Base-by-base conservation (phyloP, 805 yeast species). In the Lipomyces mesembrius region DNA sequence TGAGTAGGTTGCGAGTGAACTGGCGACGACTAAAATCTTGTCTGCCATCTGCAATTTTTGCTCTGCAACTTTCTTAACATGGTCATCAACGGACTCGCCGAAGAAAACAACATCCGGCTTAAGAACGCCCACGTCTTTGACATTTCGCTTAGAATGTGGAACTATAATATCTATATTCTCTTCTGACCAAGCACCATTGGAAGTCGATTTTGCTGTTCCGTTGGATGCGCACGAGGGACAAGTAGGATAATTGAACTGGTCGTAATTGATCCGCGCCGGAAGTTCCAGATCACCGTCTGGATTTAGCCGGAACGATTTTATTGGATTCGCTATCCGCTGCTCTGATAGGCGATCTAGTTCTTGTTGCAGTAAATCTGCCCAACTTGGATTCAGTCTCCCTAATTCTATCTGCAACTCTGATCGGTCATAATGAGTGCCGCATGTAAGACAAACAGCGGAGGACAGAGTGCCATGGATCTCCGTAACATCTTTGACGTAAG, bases 41-140 rank as follows among this genome's bases (percentile, higher is more conserved):
- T 72, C 74, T 14, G 75, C 67, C 14, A 60, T 54, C 12, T 46
- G 52, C 39, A 74, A 25, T 32, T 62, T 58, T 5, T 54, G 51
- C 52, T 71, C 71, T 2, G 75, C 76, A 7, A 61, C 68, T 20
- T 2, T 17, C 32, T 68, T 63, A 6, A 60, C 62, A 1, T 46
- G 62, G n/a, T 58, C 70, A 22, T 64, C 65, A 6, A 73, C 75
- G n/a, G 68, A 62, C 57, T 74, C 76, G 4, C 76, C 76, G 61
- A 74, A 74, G 57, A 74, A 74, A 3, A 74, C 70, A 11, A 74
- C 76, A 55, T 68, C 58, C 2, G 76, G 76, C 49, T 74, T 74
- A 17, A 74, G 59, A 2, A 74, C 69, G 11, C 76, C 76, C 14
- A 65, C 69, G 54, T 62, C 72, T 2, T 66, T 66, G n/a, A 63